Percentiles rank a stretch among this genome's conserved stretches.
These are phyloP conservation scores for Acer saccharum DNA, from an alignment of 345 rosid genomes.

Conservation along the genomic window DNA sequence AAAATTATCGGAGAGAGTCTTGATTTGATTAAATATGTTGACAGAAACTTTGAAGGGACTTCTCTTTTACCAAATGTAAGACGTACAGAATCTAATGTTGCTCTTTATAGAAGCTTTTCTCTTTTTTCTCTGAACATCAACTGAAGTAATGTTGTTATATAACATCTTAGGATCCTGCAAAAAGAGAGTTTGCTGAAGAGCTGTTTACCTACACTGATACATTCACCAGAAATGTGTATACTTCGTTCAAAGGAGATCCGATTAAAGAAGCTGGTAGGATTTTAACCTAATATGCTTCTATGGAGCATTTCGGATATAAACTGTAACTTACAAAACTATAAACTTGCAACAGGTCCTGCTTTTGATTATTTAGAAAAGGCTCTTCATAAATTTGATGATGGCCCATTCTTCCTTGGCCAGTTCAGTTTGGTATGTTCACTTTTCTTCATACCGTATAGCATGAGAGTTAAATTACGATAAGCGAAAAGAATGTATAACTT, in stretches of 20 bases:
- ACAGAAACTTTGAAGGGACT: conserved; percentile 86
- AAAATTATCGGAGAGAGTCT: conserved; percentile 88
- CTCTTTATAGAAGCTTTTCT: neutral
- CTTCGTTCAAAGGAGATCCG: conserved; percentile 68
- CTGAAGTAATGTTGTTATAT: conserved; percentile 10
- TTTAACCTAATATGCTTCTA: neutral
- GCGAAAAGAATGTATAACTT: neutral
- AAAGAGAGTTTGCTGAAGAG: conserved; percentile 62
- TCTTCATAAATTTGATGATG: conserved; percentile 66
- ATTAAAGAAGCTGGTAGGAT: conserved; percentile 56
- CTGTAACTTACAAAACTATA: neutral
- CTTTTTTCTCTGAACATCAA: neutral
- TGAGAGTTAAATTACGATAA: neutral
- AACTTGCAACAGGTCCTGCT: conserved; percentile 53
- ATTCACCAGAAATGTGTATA: conserved; percentile 37
- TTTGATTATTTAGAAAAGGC: conserved; percentile 77
- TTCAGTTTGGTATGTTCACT: conserved; percentile 59
- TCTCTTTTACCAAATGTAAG: conserved; percentile 67
- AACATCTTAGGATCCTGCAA: conserved; percentile 64
- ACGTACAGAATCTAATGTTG: neutral
- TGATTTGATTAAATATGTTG: conserved; percentile 73
- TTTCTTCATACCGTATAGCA: neutral
- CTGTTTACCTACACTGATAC: conserved; percentile 60
- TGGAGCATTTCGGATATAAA: neutral
- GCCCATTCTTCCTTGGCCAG: conserved; percentile 89